Conservation (phyloP, 2,329 filamentous ascomycete species). For the Xylariaceae sp. region DNA sequence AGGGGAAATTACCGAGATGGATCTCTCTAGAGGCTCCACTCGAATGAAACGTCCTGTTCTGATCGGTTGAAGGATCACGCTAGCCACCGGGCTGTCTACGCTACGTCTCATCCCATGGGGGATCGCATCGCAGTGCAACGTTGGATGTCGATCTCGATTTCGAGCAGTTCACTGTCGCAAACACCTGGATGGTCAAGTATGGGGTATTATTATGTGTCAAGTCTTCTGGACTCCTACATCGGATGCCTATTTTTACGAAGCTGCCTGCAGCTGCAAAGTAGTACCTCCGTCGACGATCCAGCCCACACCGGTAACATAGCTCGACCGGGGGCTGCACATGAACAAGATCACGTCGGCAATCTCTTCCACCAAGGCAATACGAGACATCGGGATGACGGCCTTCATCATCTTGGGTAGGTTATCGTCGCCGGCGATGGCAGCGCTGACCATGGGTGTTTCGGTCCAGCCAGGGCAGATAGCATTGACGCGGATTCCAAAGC, state of each 20-base stretch:
- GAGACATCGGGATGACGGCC: constrained; percentile 8
- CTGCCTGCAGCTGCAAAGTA: constrained; percentile 5
- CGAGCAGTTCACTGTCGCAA: background rate
- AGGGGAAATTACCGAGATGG: no score
- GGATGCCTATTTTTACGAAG: background rate
- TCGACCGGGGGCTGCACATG: constrained; percentile 9
- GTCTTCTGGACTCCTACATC: background rate
- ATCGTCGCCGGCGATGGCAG: background rate
- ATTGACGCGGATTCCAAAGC: constrained; percentile 2
- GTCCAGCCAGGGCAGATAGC: constrained; percentile 10
- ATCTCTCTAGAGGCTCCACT: no score
- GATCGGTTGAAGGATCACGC: no score
- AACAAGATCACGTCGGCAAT: constrained; percentile 13
- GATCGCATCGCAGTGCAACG: no score
- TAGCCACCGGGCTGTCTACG: no score
- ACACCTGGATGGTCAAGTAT: background rate
- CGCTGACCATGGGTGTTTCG: constrained; percentile 4
- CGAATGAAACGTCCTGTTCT: no score
- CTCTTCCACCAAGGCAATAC: constrained; percentile 7
- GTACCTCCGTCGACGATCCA: constrained; percentile 13
- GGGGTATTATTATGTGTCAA: background rate
- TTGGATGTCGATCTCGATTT: no score
- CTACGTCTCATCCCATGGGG: no score
- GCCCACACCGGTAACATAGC: constrained; percentile 13
- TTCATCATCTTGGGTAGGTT: constrained; percentile 9